Conservation (phyloP, 106 monocot species). For the Platanthera guangdongensis region DNA sequence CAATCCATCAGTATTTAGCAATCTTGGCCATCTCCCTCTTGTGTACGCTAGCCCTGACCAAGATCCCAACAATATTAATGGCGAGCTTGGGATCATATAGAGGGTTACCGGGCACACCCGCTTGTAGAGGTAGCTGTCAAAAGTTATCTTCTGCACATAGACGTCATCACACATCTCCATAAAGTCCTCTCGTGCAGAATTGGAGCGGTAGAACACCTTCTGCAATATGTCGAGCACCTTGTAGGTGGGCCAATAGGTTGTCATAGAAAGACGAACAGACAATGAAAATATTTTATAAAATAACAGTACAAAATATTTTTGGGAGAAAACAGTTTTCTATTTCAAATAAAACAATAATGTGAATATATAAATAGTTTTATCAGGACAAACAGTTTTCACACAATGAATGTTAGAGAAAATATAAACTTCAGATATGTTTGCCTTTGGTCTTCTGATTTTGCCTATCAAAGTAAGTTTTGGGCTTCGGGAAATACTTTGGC, state of each 20-base stretch:
- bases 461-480: no score
- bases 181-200: constrained; percentile 64
- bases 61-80: constrained; percentile 81
- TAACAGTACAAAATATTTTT: no score
- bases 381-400: no score
- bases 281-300: no score
- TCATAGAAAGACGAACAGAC: no score
- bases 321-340: no score
- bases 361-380: no score
- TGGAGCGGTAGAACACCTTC: constrained; percentile 97
- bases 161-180: constrained; percentile 79
- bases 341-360: no score
- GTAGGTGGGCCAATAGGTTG: constrained; percentile 93
- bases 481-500: no score
- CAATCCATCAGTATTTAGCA: neutral
- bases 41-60: constrained; percentile 75
- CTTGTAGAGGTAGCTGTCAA: constrained; percentile 98
- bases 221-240: constrained; percentile 95
- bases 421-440: no score
- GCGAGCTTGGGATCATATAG: constrained; percentile 79
- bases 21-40: constrained; percentile 70
- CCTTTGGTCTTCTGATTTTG: no score
- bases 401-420: no score
- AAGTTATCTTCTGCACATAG: constrained; percentile 99
- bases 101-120: constrained; percentile 81